These are phyloP conservation scores for Aureobasidium pullulans DNA, from an alignment of 2,329 filamentous ascomycete species.

Conservation along the genomic window DNA sequence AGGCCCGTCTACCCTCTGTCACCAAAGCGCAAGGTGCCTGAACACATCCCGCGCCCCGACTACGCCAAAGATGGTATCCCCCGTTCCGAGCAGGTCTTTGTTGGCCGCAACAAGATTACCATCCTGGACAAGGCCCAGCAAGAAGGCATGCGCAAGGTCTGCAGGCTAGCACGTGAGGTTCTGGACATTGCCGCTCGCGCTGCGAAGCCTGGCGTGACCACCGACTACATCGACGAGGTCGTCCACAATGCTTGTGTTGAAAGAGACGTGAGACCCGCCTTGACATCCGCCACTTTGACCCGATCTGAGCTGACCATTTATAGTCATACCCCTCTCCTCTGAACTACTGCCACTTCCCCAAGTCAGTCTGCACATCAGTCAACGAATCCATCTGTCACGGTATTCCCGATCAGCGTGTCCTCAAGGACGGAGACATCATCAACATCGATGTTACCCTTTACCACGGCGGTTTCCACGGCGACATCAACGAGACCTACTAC, in stretches of 20 bases:
- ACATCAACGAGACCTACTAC: conserved; percentile 98
- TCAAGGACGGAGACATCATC: conserved; percentile 89
- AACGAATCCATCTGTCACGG: conserved; percentile 99
- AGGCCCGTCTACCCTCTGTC: conserved; percentile 70
- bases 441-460: conserved; percentile 96
- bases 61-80: conserved; percentile 81
- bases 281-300: background rate
- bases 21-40: conserved; percentile 62
- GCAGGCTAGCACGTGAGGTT: conserved; percentile 78
- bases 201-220: conserved; percentile 83
- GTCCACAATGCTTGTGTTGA: conserved; percentile 94
- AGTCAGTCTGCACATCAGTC: conserved; percentile 91
- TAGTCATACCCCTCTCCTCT: conserved; percentile 91
- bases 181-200: conserved; percentile 84
- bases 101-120: conserved; percentile 70
- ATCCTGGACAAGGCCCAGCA: conserved; percentile 73
- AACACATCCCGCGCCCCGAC: conserved; percentile 74
- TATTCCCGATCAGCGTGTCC: conserved; percentile 81
- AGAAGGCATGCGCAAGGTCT: conserved; percentile 89
- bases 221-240: conserved; percentile 88
- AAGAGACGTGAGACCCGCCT: conserved; percentile 60
- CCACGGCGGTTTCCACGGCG: conserved; percentile 89
- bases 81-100: conserved; percentile 54
- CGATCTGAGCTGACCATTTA: background rate
- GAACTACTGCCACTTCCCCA: conserved; percentile 94